A percentile compares a stretch with the other conserved stretches of the same genome.
Evolutionary conservation across 1,284 basidiomycete species (phyloP).

Genomic region (Xerocomus amazonicus): DNA sequence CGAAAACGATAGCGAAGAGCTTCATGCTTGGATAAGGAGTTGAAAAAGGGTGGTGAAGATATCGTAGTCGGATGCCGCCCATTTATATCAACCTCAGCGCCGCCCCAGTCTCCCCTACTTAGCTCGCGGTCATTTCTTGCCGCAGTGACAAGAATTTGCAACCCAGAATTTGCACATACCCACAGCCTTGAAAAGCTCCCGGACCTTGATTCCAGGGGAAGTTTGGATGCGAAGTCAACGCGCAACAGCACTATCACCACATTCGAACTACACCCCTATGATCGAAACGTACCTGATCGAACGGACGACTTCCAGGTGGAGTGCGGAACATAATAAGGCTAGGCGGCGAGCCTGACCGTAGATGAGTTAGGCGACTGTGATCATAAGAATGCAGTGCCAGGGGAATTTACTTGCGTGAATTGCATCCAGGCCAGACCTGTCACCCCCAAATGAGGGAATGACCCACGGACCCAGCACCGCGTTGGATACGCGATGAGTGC

Average conservation of each 20-base stretch:
- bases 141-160: neutral
- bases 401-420: neutral
- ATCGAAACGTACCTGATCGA: neutral
- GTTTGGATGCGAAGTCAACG: too few species aligned
- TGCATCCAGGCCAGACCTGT: neutral
- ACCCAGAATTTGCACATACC: neutral
- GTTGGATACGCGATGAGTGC: neutral
- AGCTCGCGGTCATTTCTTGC: neutral
- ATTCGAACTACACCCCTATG: neutral
- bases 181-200: neutral
- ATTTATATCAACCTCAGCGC: neutral
- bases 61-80: neutral
- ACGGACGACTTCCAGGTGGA: neutral
- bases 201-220: too few species aligned
- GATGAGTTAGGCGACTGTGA: neutral
- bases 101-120: too few species aligned
- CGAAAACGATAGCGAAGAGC: conserved; percentile 1
- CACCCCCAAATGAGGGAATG: neutral
- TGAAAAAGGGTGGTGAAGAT: neutral
- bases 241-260: neutral
- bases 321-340: neutral
- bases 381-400: conserved; percentile 6
- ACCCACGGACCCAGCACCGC: neutral
- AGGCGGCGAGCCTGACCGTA: neutral
- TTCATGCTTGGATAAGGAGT: conserved; percentile 16